Conservation (phyloP, 75 land plant genomes). For the Pinus albicaulis region DNA sequence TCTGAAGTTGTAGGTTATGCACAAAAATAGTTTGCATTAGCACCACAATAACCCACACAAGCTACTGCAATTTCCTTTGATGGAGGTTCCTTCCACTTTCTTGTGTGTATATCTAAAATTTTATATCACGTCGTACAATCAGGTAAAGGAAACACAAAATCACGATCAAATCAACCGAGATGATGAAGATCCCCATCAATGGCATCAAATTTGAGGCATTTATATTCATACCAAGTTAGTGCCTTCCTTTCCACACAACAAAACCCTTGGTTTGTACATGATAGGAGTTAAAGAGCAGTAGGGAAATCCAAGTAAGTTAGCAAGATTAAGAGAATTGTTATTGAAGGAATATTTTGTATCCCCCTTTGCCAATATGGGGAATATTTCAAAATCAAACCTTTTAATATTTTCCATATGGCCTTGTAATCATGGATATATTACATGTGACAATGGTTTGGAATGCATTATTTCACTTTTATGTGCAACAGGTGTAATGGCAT, state of each 20-base stretch:
- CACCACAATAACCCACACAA: conserved; percentile 99
- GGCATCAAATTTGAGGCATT: conserved; percentile 87
- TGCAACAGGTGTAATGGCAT: conserved; percentile 95
- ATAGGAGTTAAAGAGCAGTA: conserved; percentile 73
- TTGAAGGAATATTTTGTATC: conserved; percentile 10
- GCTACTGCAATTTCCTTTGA: conserved; percentile 85
- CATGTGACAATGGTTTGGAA: conserved; percentile 78
- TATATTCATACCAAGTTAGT: conserved; percentile 67
- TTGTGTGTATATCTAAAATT: conserved; percentile 88
- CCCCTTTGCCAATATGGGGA: conserved; percentile 36
- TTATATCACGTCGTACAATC: conserved; percentile 86
- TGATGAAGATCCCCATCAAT: conserved; percentile 95
- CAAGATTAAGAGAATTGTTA: conserved; percentile 42
- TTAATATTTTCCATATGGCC: conserved; percentile 64
- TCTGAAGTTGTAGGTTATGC: no score
- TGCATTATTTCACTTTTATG: conserved; percentile 86
- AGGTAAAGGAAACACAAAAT: conserved; percentile 85
- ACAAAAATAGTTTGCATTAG: conserved; percentile 89
- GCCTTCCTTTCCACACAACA: conserved; percentile 81
- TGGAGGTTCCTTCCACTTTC: conserved; percentile 88
- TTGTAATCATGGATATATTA: conserved; percentile 73
- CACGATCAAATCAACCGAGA: conserved; percentile 97
- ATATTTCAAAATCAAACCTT: conserved; percentile 52
- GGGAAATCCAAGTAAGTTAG: conserved; percentile 55
- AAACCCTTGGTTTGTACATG: conserved; percentile 79